Evolutionary conservation across 2,329 filamentous ascomycete species (phyloP).

Genomic region (Aquanectria penicillioides): DNA sequence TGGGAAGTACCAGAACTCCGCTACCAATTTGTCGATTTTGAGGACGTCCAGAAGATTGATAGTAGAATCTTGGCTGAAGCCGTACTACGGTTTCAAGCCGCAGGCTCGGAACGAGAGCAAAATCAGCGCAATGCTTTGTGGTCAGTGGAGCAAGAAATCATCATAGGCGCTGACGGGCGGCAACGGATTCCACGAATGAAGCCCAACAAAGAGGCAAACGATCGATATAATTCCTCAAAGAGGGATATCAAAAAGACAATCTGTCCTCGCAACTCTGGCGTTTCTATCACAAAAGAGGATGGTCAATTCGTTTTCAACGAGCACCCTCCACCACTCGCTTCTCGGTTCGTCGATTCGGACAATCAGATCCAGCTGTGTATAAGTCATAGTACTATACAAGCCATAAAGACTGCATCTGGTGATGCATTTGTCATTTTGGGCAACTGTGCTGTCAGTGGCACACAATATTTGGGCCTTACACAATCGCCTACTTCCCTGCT

Average conservation of each 20-base stretch:
- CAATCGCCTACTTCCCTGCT: background rate
- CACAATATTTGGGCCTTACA: background rate
- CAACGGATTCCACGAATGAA: background rate
- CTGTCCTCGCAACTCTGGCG: background rate
- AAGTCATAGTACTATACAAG: background rate
- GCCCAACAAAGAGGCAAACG: background rate
- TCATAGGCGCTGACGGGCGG: background rate
- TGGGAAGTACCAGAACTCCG: background rate
- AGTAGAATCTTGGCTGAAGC: background rate
- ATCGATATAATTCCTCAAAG: background rate
- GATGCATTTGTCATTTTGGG: background rate
- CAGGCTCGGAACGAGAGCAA: background rate
- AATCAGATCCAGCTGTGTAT: background rate
- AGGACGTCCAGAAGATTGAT: background rate
- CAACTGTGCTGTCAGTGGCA: background rate
- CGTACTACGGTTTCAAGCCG: background rate
- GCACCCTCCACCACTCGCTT: background rate
- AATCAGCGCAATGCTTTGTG: constrained; percentile 1
- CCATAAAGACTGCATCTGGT: background rate
- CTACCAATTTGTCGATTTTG: constrained; percentile 1
- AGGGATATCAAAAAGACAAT: background rate
- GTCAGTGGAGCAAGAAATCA: constrained; percentile 5
- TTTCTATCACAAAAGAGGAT: background rate
- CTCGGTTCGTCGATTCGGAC: background rate
- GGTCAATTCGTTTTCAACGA: background rate